A percentile compares a stretch with the other conserved stretches of the same genome.
Conservation (phyloP, 306 rosid species). For the Lotus japonicus region DNA sequence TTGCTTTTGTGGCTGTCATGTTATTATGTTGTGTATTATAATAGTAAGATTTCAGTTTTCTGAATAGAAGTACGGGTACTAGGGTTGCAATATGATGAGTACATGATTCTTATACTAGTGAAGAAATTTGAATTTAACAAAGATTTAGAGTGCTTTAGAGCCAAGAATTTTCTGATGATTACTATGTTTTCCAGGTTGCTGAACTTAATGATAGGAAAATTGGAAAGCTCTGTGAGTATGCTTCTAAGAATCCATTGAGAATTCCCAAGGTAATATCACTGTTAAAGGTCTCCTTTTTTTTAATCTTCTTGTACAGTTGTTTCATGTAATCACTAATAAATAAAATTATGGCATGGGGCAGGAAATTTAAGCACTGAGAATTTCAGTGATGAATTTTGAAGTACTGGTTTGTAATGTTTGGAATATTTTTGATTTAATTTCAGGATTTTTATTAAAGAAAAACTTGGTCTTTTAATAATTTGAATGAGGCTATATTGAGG, state of each 20-base stretch:
- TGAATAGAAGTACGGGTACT: constrained; percentile 2
- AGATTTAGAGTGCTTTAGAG: constrained; percentile 6
- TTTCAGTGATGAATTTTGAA: not conserved
- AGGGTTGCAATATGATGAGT: not conserved
- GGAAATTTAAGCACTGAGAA: not conserved
- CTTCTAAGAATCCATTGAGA: constrained; percentile 39
- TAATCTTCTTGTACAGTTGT: constrained; percentile 4
- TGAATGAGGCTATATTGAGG: not conserved
- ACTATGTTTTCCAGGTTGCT: constrained; percentile 32
- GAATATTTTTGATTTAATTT: not conserved
- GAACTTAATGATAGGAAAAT: constrained; percentile 44
- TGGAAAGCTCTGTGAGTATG: constrained; percentile 46
- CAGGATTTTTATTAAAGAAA: not conserved
- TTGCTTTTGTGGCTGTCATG: not conserved
- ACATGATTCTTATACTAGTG: not conserved
- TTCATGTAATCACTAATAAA: constrained; percentile 8
- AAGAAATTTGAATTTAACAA: not conserved
- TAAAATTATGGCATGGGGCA: constrained; percentile 7
- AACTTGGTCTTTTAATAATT: not conserved
- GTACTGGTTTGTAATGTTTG: constrained; percentile 11
- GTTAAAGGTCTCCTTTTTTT: not conserved
- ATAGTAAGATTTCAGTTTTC: not conserved
- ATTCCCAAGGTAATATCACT: constrained; percentile 41
- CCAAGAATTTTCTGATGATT: not conserved
- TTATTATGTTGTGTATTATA: not conserved